These are phyloP conservation scores for Oxytropis ochrocephala DNA, from an alignment of 306 rosid genomes.

Conservation along the genomic window DNA sequence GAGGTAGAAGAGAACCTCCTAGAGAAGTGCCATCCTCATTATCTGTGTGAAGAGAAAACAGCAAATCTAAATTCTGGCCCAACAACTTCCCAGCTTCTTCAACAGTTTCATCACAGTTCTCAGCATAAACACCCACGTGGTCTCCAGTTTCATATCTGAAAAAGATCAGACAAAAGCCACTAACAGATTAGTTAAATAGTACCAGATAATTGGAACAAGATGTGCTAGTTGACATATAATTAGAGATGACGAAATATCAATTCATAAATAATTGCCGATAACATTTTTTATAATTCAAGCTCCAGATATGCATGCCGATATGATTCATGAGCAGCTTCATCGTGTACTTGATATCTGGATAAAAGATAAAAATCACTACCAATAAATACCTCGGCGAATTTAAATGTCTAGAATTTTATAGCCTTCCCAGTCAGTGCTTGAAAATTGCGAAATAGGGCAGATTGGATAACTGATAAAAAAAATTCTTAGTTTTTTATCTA, in stretches of 20 bases:
- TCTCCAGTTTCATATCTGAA: slow-evolving; percentile 96
- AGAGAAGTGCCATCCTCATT: slow-evolving; percentile 76
- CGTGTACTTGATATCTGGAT: slow-evolving; percentile 2
- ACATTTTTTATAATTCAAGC: neutral
- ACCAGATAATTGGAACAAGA: slow-evolving; percentile 1
- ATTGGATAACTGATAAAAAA: neutral
- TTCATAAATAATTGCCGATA: neutral
- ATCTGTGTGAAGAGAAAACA: slow-evolving; percentile 74
- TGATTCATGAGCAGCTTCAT: neutral
- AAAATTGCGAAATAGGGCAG: neutral
- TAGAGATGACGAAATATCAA: neutral
- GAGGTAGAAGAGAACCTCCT: slow-evolving; percentile 77
- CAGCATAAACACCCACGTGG: slow-evolving; percentile 90
- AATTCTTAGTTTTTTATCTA: neutral
- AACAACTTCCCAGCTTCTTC: slow-evolving; percentile 75
- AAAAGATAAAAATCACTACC: neutral
- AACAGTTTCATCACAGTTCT: slow-evolving; percentile 67
- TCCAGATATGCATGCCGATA: neutral
- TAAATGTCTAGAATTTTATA: neutral
- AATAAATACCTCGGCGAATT: neutral
- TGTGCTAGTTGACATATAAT: neutral
- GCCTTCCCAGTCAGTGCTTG: neutral
- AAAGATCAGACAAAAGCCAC: slow-evolving; percentile 19
- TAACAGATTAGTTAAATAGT: neutral
- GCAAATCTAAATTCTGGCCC: slow-evolving; percentile 62